Conservation (phyloP, 2,329 filamentous ascomycete species). For the Pseudophaeomoniella oleicola region DNA sequence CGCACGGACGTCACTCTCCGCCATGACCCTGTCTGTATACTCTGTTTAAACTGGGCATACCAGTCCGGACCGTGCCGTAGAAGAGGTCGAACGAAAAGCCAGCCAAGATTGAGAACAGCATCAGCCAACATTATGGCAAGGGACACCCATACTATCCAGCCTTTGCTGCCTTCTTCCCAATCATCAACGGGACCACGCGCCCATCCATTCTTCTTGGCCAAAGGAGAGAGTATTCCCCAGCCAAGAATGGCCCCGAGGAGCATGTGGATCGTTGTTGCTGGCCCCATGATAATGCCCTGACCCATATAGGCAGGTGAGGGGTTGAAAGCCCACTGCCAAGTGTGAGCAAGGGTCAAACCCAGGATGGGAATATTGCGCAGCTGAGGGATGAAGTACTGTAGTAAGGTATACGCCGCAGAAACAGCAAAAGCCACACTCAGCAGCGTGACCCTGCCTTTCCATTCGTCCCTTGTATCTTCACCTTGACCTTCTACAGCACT, state of each 20-base stretch:
- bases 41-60: constrained; percentile 1
- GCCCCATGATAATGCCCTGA: constrained; percentile 97
- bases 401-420: constrained; percentile 53
- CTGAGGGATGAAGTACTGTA: constrained; percentile 79
- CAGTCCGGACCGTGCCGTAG: constrained; percentile 30
- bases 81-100: constrained; percentile 55
- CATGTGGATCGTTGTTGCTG: constrained; percentile 91
- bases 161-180: constrained; percentile 88
- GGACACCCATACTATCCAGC: constrained; percentile 97
- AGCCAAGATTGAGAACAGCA: constrained; percentile 73
- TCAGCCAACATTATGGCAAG: constrained; percentile 95
- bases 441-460: constrained; percentile 47
- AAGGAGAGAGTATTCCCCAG: constrained; percentile 79
- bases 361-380: constrained; percentile 79
- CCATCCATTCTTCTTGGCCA: constrained; percentile 78
- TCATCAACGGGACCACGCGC: constrained; percentile 73
- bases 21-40: background rate
- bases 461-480: constrained; percentile 31
- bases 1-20: background rate
- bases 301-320: constrained; percentile 95
- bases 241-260: constrained; percentile 75
- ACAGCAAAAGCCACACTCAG: constrained; percentile 44
- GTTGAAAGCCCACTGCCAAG: constrained; percentile 93
- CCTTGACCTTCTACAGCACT: constrained; percentile 15
- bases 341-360: constrained; percentile 54